A percentile compares a stretch with the other conserved stretches of the same genome.
Conservation (phyloP, 352 stramenopile genomes). For the Phytophthora citrophthora region DNA sequence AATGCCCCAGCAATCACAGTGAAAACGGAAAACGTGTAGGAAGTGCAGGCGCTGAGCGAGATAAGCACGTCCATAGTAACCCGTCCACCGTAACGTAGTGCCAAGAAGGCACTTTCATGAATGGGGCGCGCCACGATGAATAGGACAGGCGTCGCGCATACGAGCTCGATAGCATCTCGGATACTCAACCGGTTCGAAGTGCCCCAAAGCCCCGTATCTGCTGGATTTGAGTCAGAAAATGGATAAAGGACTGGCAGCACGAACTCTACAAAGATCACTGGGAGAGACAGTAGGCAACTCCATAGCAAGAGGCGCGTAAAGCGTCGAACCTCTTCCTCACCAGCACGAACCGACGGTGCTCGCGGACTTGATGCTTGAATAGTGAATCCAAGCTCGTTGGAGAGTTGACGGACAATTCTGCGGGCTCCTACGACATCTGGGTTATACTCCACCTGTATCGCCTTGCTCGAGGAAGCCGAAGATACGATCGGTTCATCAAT, state of each 20-base stretch:
- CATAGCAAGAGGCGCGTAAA: slow-evolving; percentile 54
- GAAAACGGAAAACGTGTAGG: slow-evolving; percentile 70
- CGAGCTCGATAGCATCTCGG: slow-evolving; percentile 55
- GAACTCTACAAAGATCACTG: slow-evolving; percentile 67
- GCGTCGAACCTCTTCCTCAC: slow-evolving; percentile 46
- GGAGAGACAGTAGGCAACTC: slow-evolving; percentile 64
- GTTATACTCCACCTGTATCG: slow-evolving; percentile 56
- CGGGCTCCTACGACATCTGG: slow-evolving; percentile 45
- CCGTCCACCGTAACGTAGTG: slow-evolving; percentile 60
- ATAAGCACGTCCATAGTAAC: slow-evolving; percentile 86
- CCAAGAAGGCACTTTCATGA: slow-evolving; percentile 70
- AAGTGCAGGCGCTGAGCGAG: slow-evolving; percentile 69
- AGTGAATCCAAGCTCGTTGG: slow-evolving; percentile 43
- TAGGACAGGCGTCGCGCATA: slow-evolving; percentile 74
- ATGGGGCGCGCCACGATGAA: slow-evolving; percentile 70
- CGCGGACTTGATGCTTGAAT: slow-evolving; percentile 60
- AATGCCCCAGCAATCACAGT: slow-evolving; percentile 33
- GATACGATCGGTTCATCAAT: slow-evolving; percentile 26
- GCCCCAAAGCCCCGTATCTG: slow-evolving; percentile 34
- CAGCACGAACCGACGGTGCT: slow-evolving; percentile 46
- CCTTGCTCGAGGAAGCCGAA: slow-evolving; percentile 16
- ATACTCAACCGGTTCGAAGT: slow-evolving; percentile 43
- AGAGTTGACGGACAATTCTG: slow-evolving; percentile 47
- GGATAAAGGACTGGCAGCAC: slow-evolving; percentile 46
- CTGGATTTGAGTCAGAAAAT: slow-evolving; percentile 23